These are phyloP conservation scores for Verruconis gallopava DNA, from an alignment of 2,329 filamentous ascomycete genomes.

Conservation along the genomic window DNA sequence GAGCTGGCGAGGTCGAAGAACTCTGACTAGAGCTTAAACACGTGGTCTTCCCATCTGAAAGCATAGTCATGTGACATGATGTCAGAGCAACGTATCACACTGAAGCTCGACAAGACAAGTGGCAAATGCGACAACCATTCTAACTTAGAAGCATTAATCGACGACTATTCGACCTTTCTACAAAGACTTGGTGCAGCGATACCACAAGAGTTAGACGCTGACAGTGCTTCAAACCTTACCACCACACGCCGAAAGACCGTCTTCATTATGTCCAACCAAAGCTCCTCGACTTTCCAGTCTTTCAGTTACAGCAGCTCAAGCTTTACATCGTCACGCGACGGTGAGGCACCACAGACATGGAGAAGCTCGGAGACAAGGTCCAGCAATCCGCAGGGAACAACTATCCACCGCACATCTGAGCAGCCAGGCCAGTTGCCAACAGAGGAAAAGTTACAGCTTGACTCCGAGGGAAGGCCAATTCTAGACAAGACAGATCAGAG, in stretches of 20 bases:
- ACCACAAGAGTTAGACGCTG: too few relatives aligned
- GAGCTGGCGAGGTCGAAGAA: too few relatives aligned
- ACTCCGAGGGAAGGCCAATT: not conserved
- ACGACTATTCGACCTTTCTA: too few relatives aligned
- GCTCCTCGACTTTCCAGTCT: slow-evolving; percentile 1
- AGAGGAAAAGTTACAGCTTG: slow-evolving; percentile 2
- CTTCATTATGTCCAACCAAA: too few relatives aligned
- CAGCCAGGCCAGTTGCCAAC: slow-evolving; percentile 3
- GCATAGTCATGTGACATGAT: not conserved
- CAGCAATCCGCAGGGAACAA: slow-evolving; percentile 1
- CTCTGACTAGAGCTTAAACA: too few relatives aligned
- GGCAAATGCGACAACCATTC: not conserved
- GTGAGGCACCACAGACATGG: slow-evolving; percentile 4
- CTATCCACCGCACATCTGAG: slow-evolving; percentile 3
- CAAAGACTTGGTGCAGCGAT: too few relatives aligned
- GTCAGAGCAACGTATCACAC: not conserved
- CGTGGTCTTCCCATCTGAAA: too few relatives aligned
- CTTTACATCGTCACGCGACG: slow-evolving; percentile 1
- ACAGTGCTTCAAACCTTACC: too few relatives aligned
- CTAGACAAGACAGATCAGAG: not conserved
- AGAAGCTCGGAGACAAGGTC: slow-evolving; percentile 1
- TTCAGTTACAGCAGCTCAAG: slow-evolving; percentile 6
- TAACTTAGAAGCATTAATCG: too few relatives aligned
- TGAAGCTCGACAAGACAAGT: not conserved
- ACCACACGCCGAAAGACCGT: too few relatives aligned